Conservation (phyloP, 202 grass and related monocot genomes). For the Schoenoplectus triqueter region DNA sequence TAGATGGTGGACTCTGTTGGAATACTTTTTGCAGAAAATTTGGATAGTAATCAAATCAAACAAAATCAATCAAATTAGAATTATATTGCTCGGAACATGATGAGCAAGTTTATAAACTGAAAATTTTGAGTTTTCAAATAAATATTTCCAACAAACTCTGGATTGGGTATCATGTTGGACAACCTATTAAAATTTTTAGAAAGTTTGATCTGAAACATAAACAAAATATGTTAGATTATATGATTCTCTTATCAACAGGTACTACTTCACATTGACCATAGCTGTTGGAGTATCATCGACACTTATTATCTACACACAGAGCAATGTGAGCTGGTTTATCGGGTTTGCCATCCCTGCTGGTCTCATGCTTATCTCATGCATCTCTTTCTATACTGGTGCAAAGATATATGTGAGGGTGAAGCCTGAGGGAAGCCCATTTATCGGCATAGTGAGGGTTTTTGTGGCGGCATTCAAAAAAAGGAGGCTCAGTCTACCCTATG, state of each 20-base stretch:
- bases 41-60: no score
- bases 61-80: no score
- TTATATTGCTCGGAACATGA: no score
- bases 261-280: conserved; percentile 79
- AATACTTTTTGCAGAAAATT: no score
- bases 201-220: conserved; percentile 8
- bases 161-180: background rate
- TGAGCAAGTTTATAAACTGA: no score
- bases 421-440: conserved; percentile 63
- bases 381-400: conserved; percentile 61
- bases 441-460: conserved; percentile 44
- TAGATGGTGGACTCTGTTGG: no score
- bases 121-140: background rate
- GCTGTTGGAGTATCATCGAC: conserved; percentile 61
- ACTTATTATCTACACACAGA: conserved; percentile 78
- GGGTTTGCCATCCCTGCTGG: conserved; percentile 61
- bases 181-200: background rate
- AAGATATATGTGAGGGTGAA: conserved; percentile 56
- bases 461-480: conserved; percentile 56
- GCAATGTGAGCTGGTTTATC: conserved; percentile 61
- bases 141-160: background rate
- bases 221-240: conserved; percentile 3
- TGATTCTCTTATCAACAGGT: conserved; percentile 44
- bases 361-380: conserved; percentile 59
- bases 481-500: background rate